phyloP scores from a whole-genome alignment of 441 rosid species.

The Corymbia calophylla region DNA sequence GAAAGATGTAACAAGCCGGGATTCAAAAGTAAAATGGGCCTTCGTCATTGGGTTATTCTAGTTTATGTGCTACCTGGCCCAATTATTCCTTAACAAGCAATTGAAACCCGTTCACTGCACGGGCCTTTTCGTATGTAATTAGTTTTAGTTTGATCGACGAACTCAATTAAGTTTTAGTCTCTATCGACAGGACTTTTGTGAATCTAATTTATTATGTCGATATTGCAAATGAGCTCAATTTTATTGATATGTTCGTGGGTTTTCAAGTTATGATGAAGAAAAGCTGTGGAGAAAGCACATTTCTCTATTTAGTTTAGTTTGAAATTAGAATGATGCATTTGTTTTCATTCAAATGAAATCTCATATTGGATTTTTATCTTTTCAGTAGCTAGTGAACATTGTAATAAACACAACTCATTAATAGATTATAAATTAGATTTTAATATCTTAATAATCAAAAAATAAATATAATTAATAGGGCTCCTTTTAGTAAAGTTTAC shows the following conservation, averaged over 20 bases:
- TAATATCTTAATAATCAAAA: background rate
- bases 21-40: background rate
- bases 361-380: background rate
- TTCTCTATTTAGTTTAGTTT: background rate
- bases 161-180: background rate
- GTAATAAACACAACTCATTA: background rate
- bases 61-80: background rate
- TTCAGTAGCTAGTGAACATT: background rate
- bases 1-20: background rate
- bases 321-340: background rate
- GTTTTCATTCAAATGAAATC: background rate
- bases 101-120: background rate
- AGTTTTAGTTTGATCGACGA: background rate
- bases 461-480: background rate
- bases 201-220: background rate
- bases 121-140: background rate
- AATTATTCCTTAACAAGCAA: background rate
- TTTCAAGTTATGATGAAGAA: background rate
- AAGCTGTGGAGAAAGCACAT: background rate
- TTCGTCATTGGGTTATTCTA: background rate
- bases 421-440: background rate
- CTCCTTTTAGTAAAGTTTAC: background rate
- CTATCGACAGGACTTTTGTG: background rate
- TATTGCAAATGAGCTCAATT: background rate
- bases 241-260: background rate